Evolutionary conservation across 1,284 basidiomycete genomes (phyloP).

Genomic region (Athelia sp.): DNA sequence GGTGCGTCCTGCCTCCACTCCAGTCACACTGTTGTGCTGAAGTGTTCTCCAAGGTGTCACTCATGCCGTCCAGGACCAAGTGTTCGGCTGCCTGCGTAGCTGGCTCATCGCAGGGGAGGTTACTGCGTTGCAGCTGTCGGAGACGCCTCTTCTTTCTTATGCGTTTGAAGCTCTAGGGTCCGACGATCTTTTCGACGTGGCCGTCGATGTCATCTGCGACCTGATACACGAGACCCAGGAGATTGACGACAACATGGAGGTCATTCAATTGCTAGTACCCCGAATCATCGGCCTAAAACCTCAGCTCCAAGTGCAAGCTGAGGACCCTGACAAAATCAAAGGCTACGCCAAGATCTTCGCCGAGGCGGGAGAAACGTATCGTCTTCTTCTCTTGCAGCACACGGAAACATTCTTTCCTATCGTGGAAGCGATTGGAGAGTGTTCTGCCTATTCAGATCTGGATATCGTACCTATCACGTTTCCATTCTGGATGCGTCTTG

Average conservation of each 20-base stretch:
- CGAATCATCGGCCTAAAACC: conserved; percentile 72
- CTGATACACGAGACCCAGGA: conserved; percentile 99
- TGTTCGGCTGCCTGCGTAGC: conserved; percentile 84
- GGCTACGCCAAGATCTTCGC: conserved; percentile 91
- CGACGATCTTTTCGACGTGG: conserved; percentile 87
- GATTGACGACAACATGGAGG: conserved; percentile 88
- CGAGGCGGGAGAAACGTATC: conserved; percentile 96
- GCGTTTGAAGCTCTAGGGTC: conserved; percentile 83
- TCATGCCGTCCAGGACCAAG: conserved; percentile 71
- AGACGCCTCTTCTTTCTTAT: conserved; percentile 80
- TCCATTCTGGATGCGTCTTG: conserved; percentile 95
- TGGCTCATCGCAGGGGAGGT: conserved; percentile 93
- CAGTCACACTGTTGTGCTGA: not conserved
- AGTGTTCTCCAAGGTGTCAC: conserved; percentile 66
- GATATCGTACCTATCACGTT: conserved; percentile 99
- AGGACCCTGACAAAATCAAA: conserved; percentile 86
- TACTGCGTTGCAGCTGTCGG: conserved; percentile 56
- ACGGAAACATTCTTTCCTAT: conserved; percentile 89
- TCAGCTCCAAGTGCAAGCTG: conserved; percentile 52
- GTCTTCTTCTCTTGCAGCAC: conserved; percentile 85
- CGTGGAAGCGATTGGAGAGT: conserved; percentile 92
- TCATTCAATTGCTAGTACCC: conserved; percentile 86
- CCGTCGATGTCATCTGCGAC: conserved; percentile 91
- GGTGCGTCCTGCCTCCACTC: conserved; percentile 48
- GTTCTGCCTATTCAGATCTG: conserved; percentile 89